These are phyloP conservation scores for Rutstroemia sp. DNA, from an alignment of 2,329 filamentous ascomycete species.

Conservation along the genomic window DNA sequence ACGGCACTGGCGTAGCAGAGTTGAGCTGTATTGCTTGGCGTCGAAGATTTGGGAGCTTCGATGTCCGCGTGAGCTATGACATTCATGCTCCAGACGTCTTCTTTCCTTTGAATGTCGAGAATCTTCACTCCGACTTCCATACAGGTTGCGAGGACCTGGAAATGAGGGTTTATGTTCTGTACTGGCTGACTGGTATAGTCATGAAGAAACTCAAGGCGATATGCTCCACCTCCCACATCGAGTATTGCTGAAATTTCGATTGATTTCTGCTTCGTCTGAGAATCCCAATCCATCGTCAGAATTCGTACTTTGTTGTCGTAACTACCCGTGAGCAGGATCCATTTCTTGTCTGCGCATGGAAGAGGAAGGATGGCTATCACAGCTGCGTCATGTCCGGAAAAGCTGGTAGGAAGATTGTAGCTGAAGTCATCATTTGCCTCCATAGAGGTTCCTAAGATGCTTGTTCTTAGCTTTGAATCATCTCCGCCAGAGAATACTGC, in stretches of 20 bases:
- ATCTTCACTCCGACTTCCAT: slow-evolving; percentile 84
- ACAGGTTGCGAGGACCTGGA: slow-evolving; percentile 71
- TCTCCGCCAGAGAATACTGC: slow-evolving; percentile 52
- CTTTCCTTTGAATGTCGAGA: slow-evolving; percentile 37
- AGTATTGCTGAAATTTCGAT: slow-evolving; percentile 18
- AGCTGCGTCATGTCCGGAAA: slow-evolving; percentile 66
- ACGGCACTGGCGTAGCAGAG: slow-evolving; percentile 88
- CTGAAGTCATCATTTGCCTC: not conserved
- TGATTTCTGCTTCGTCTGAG: slow-evolving; percentile 32
- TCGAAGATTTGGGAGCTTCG: not conserved
- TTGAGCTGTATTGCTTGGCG: slow-evolving; percentile 68
- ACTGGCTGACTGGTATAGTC: slow-evolving; percentile 1
- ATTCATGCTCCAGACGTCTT: slow-evolving; percentile 58
- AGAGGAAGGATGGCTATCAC: slow-evolving; percentile 82
- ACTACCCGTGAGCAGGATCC: slow-evolving; percentile 72
- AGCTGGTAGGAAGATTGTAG: slow-evolving; percentile 7
- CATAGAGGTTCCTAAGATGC: not conserved
- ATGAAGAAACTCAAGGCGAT: slow-evolving; percentile 65
- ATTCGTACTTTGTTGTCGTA: slow-evolving; percentile 83
- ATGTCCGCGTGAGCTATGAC: not conserved
- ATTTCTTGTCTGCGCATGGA: slow-evolving; percentile 34
- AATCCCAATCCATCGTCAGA: slow-evolving; percentile 36
- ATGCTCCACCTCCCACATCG: slow-evolving; percentile 75
- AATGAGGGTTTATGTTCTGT: slow-evolving; percentile 21
- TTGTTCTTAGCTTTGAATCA: slow-evolving; percentile 37